Evolutionary conservation across 169 alveolate species (phyloP).

Genomic region (Babesia divergens): DNA sequence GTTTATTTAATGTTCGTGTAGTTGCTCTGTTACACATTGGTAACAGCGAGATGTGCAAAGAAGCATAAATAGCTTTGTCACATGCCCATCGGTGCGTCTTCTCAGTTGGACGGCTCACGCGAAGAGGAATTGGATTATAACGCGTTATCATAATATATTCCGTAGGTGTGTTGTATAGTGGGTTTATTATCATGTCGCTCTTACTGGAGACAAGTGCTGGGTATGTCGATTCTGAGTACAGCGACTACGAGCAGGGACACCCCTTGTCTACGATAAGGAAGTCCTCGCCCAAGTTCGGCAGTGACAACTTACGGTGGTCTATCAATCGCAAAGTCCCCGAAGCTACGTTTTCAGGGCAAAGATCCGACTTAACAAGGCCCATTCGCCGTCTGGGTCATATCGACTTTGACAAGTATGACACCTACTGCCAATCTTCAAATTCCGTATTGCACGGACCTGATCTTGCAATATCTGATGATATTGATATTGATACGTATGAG

Average conservation of each 20-base stretch:
- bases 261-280: constrained; percentile 8
- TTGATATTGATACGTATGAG: not conserved
- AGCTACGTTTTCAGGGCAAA: not conserved
- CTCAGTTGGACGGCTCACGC: too few species aligned
- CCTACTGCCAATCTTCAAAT: not conserved
- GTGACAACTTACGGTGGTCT: constrained; percentile 2
- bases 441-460: not conserved
- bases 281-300: constrained; percentile 30
- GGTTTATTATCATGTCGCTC: not conserved
- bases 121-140: too few species aligned
- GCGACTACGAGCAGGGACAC: constrained; percentile 49
- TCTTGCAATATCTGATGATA: not conserved
- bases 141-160: too few species aligned
- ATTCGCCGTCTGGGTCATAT: not conserved
- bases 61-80: too few species aligned
- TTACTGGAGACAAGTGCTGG: constrained; percentile 54
- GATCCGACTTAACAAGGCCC: not conserved
- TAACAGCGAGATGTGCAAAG: too few species aligned
- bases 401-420: not conserved
- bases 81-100: constrained; percentile 36
- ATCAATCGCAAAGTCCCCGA: constrained; percentile 9
- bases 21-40: too few species aligned
- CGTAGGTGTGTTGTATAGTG: not conserved
- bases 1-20: too few species aligned
- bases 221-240: constrained; percentile 57